Evolutionary conservation across 2,329 filamentous ascomycete species (phyloP).

Genomic region (Gnomoniopsis smithogilvyi): DNA sequence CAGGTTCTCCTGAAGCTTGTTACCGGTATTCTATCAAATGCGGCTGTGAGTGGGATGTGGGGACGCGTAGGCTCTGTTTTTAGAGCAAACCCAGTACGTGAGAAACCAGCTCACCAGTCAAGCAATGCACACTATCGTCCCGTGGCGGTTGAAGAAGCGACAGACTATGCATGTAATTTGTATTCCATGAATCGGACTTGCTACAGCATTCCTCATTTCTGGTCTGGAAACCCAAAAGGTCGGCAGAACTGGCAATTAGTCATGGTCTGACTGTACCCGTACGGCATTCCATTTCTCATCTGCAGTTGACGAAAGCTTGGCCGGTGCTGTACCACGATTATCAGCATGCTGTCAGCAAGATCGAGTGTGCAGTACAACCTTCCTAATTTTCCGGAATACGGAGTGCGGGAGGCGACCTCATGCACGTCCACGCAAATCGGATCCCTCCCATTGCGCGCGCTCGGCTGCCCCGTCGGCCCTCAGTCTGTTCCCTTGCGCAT

Average conservation of each 20-base stretch:
- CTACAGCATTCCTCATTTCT: neutral
- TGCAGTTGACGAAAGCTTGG: neutral
- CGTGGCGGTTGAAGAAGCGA: neutral
- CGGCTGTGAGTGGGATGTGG: neutral
- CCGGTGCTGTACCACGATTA: neutral
- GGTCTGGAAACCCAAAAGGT: neutral
- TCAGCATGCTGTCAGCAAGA: neutral
- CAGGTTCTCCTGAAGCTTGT: neutral
- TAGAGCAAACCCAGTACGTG: neutral
- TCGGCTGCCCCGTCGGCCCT: neutral
- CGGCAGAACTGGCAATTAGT: neutral
- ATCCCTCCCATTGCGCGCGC: neutral
- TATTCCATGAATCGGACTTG: neutral
- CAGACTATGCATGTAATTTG: neutral
- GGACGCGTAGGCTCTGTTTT: neutral
- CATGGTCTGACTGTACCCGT: neutral
- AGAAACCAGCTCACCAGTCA: neutral
- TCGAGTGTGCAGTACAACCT: neutral
- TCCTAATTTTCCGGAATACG: neutral
- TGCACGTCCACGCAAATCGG: neutral
- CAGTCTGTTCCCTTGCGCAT: neutral
- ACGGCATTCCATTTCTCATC: neutral
- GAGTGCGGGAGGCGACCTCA: conserved; percentile 5
- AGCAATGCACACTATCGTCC: neutral
- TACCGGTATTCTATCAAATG: neutral